Percentiles rank a stretch among this genome's conserved stretches.
Evolutionary conservation across 2,329 filamentous ascomycete species (phyloP).

Genomic region (Chrysoporthe austroafricana): DNA sequence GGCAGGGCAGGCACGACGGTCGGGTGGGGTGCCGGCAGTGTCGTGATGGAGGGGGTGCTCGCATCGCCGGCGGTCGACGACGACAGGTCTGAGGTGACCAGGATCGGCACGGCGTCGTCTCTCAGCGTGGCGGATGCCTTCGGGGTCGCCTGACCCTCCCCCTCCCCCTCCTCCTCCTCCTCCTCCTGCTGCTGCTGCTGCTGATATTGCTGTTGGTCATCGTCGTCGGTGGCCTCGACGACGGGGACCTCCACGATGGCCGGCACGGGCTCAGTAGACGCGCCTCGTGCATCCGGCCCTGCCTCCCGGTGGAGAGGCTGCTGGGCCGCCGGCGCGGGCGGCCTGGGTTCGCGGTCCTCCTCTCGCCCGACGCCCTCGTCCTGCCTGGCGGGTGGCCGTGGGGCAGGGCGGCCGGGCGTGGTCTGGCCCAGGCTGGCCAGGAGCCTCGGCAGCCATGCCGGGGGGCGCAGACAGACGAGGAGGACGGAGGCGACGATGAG

Average conservation of each 20-base stretch:
- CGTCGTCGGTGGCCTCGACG: neutral
- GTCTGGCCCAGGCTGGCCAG: conserved; percentile 35
- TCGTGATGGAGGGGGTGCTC: neutral
- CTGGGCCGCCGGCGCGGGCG: neutral
- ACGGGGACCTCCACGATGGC: neutral
- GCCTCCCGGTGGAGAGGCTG: neutral
- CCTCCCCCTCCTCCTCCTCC: conserved; percentile 32
- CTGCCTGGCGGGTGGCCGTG: conserved; percentile 25
- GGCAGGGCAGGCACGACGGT: conserved; percentile 14
- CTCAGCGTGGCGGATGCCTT: conserved; percentile 46
- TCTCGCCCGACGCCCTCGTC: neutral
- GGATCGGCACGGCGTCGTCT: conserved; percentile 45
- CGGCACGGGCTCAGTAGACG: neutral
- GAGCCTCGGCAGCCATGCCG: conserved; percentile 51
- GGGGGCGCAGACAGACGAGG: conserved; percentile 58
- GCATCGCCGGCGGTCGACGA: conserved; percentile 19
- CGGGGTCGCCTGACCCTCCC: conserved; percentile 53
- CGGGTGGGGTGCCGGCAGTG: conserved; percentile 1
- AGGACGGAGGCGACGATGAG: conserved; percentile 65
- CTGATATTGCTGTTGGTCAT: no score
- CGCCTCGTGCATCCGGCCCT: neutral
- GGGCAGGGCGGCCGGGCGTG: conserved; percentile 13
- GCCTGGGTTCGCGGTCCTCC: neutral
- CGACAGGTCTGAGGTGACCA: conserved; percentile 46
- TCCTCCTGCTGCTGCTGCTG: neutral